phyloP scores from a whole-genome alignment of 306 rosid genomes.

The Pueraria montana region DNA sequence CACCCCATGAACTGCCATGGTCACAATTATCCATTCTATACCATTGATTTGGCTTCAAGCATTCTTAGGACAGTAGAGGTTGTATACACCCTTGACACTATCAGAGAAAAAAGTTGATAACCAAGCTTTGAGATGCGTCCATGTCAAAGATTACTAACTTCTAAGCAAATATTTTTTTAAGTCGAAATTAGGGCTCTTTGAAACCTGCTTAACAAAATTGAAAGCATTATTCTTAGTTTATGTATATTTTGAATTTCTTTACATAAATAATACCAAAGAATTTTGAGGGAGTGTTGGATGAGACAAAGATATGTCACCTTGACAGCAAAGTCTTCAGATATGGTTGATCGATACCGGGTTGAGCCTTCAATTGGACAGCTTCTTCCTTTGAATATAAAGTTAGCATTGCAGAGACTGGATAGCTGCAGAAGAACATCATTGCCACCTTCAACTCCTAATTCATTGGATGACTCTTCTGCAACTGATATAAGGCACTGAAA shows the following conservation, averaged over 20 bases:
- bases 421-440: slow-evolving; percentile 76
- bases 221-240: slow-evolving; percentile 6
- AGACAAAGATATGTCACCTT: slow-evolving; percentile 65
- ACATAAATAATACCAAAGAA: background rate
- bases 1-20: slow-evolving; percentile 20
- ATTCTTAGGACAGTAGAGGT: slow-evolving; percentile 13
- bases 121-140: slow-evolving; percentile 42
- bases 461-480: slow-evolving; percentile 63
- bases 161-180: slow-evolving; percentile 85
- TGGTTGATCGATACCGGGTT: slow-evolving; percentile 79
- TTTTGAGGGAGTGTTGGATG: background rate
- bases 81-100: background rate
- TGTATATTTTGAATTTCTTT: background rate
- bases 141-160: slow-evolving; percentile 49
- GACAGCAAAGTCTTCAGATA: slow-evolving; percentile 78
- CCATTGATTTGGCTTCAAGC: slow-evolving; percentile 32
- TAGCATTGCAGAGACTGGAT: slow-evolving; percentile 91
- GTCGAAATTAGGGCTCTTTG: slow-evolving; percentile 90
- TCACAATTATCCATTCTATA: slow-evolving; percentile 23
- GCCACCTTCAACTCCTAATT: slow-evolving; percentile 57
- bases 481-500: slow-evolving; percentile 88
- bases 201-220: slow-evolving; percentile 71
- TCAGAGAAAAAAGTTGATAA: slow-evolving; percentile 6
- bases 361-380: slow-evolving; percentile 93
- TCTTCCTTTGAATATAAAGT: slow-evolving; percentile 83